Evolutionary conservation across 495 filamentous ascomycete species (phyloP), one percentile per base, ranked within the genome.

Genomic region (Lophiostoma macrostomum): DNA sequence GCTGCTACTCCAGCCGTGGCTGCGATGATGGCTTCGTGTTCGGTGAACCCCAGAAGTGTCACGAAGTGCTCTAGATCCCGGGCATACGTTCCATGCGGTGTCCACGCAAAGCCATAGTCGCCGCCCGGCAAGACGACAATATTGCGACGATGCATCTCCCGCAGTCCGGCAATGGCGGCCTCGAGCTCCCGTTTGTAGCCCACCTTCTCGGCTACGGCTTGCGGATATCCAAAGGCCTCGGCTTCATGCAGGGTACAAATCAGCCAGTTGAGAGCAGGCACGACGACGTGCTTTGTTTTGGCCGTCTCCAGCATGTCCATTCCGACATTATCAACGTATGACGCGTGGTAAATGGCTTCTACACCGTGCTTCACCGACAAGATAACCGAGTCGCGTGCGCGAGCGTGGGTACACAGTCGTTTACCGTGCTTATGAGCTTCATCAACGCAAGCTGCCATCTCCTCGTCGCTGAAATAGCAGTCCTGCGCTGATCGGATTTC

Each of bases 71-170:
- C 69, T 16, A 78, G 67, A 47, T 78, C 75, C 2, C 69, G 65
- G 0, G 75, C 74, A 47, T 77, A 79, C 0, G 74, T 78, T 2
- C 76, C 76, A 29, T 78, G 73, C 1, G 74, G 75, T 18, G 72
- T 73, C 76, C 76, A 78, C 1, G 73, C 72, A 53, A 79, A 79
- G 18, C 76, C 75, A 34, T 78, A 79, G 52, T 79, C 76, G 16
- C 76, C 75, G 35, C 75, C 73, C 0, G 75, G 75, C 1, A 78
- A 63, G 5, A 78, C 69, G 2, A 62, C 57, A 46, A 78, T 77
- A 20, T 74, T 74, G 35, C 75, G 64, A 16, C 62, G 57, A 53
- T 72, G 75, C 75, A 78, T 77, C 57, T 78, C 75, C 22, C 64
- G 54, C 37, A 77, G 61, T 3, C 60, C 74, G 20, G 49, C 58